These are phyloP conservation scores for Stipa capillata DNA, from an alignment of 176 grass and related monocot genomes.

Conservation along the genomic window DNA sequence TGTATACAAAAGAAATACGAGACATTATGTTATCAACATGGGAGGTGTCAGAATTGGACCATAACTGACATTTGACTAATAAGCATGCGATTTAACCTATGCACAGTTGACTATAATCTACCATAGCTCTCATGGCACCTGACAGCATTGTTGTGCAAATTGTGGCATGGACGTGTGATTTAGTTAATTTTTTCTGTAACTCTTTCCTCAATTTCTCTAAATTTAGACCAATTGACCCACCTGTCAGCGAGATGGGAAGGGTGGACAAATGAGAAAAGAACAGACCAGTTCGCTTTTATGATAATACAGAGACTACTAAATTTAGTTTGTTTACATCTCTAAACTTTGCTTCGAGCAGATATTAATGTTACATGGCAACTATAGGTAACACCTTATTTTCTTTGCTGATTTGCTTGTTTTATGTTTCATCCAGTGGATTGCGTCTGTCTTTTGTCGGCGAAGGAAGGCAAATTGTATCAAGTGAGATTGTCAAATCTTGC, in stretches of 20 bases:
- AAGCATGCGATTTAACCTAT: background rate
- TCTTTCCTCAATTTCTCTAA: background rate
- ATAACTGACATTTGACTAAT: background rate
- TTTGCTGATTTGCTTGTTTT: slow-evolving; percentile 15
- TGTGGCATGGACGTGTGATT: background rate
- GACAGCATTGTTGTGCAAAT: background rate
- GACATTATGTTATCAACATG: background rate
- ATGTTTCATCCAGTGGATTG: slow-evolving; percentile 48
- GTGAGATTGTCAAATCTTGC: slow-evolving; percentile 35
- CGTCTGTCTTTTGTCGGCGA: slow-evolving; percentile 45
- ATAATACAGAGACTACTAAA: background rate
- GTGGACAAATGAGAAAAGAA: background rate
- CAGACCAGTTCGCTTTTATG: background rate
- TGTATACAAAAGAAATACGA: background rate
- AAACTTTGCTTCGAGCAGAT: background rate
- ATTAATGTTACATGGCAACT: background rate
- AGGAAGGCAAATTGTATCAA: slow-evolving; percentile 57
- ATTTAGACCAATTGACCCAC: background rate
- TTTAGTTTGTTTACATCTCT: background rate
- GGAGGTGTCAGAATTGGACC: background rate
- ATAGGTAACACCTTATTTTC: background rate
- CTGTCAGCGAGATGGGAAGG: background rate
- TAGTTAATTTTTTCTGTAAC: background rate
- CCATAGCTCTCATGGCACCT: background rate
- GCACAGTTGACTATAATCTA: background rate